phyloP scores from a whole-genome alignment of 176 grass and related monocot species.

The Melocanna baccifera region DNA sequence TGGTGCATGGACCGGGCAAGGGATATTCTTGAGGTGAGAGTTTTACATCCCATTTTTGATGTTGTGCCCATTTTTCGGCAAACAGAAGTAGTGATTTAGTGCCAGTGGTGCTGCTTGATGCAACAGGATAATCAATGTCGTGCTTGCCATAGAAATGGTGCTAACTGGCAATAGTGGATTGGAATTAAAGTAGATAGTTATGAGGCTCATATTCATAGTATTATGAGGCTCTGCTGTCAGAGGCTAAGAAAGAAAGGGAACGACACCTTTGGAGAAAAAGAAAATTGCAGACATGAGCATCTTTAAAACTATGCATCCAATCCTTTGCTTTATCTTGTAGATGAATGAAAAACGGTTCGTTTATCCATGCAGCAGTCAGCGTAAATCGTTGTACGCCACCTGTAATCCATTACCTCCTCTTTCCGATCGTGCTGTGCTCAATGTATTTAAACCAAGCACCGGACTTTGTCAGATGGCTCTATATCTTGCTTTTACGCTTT shows the following conservation, averaged over 20 bases:
- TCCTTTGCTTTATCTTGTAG: constrained; percentile 36
- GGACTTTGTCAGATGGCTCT: too few relatives aligned
- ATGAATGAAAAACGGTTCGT: constrained; percentile 70
- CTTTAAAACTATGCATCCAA: neutral
- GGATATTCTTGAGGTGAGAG: constrained; percentile 58
- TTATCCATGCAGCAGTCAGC: too few relatives aligned
- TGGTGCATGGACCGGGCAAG: constrained; percentile 66
- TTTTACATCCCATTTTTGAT: neutral
- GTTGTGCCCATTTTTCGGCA: neutral
- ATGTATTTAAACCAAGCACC: too few relatives aligned
- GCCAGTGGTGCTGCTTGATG: neutral
- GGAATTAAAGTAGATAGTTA: neutral
- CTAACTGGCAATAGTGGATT: neutral
- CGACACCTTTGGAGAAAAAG: constrained; percentile 66
- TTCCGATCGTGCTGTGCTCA: too few relatives aligned
- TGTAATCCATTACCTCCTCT: too few relatives aligned
- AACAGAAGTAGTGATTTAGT: neutral
- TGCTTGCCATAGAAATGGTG: neutral
- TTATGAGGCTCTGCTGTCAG: constrained; percentile 66
- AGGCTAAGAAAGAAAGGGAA: constrained; percentile 67
- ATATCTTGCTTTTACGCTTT: too few relatives aligned
- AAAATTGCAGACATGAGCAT: constrained; percentile 58
- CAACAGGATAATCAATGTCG: neutral
- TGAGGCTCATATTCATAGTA: constrained; percentile 50
- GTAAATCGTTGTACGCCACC: too few relatives aligned